A percentile compares a stretch with the other conserved stretches of the same genome.
These are phyloP conservation scores for Kodamaea arcana DNA, from an alignment of 1,139 yeast species.

Conservation along the genomic window DNA sequence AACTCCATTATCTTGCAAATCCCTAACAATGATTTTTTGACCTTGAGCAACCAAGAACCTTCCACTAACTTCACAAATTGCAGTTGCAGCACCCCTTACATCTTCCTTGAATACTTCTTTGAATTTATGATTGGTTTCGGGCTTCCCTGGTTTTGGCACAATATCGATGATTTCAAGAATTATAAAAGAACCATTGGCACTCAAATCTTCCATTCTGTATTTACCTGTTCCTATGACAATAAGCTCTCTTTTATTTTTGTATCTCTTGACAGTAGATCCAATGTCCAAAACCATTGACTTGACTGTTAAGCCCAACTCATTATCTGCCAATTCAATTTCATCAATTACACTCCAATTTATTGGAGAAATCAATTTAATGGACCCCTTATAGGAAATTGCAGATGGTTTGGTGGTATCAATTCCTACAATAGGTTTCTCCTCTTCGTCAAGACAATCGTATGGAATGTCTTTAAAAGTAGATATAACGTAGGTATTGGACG, in stretches of 20 bases:
- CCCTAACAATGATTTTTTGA: conserved; percentile 77
- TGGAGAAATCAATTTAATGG: conserved; percentile 66
- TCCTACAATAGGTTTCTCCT: conserved; percentile 62
- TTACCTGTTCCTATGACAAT: conserved; percentile 77
- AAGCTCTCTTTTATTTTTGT: conserved; percentile 61
- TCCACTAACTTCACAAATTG: conserved; percentile 79
- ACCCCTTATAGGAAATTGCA: conserved; percentile 56
- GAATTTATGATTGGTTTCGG: conserved; percentile 77
- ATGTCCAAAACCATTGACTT: conserved; percentile 57
- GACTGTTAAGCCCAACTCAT: conserved; percentile 62
- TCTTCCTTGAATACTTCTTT: conserved; percentile 74
- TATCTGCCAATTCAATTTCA: conserved; percentile 56
- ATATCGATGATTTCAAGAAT: conserved; percentile 75
- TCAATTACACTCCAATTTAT: conserved; percentile 76
- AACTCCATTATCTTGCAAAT: conserved; percentile 76
- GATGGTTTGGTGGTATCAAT: conserved; percentile 44
- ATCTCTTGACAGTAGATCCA: conserved; percentile 43
- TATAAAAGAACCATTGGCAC: conserved; percentile 76
- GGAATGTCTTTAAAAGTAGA: conserved; percentile 61
- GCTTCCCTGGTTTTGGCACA: conserved; percentile 86
- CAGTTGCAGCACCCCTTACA: conserved; percentile 80
- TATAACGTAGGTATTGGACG: conserved; percentile 59
- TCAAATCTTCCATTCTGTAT: conserved; percentile 76
- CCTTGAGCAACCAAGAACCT: conserved; percentile 85
- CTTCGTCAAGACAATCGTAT: conserved; percentile 72